Evolutionary conservation across 164 flowering plant species (phyloP), one percentile per base, ranked within the genome.

Genomic region (Akebia trifoliata): DNA sequence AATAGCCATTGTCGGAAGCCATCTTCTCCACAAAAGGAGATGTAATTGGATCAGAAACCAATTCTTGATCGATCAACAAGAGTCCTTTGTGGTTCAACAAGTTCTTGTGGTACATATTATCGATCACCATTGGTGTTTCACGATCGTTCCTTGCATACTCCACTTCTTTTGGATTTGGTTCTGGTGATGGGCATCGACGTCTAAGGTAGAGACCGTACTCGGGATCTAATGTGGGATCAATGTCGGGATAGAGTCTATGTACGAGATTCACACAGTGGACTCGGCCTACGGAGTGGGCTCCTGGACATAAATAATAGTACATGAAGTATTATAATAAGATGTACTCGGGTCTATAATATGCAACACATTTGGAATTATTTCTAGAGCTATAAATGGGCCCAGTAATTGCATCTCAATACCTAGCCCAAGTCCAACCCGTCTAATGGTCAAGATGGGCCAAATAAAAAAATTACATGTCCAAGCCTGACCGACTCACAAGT

Each of bases 251-350:
- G 35, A 92, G 87, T 26, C 98, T 71, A 4, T 74, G 44, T 0
- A 84, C 93, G 0, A 92, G 59, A 58, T 87, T 87, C 32, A 60
- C 45, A 52, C 98, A 92, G 60, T 89, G 98, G 11, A 80, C 83
- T 62, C 95, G 63, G 5, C 98, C 98, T 0, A 92, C 91, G 0
- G 98, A 87, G 56, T 92, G 98, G 52, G 90, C 95, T 18, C 98
- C 96, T 92, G 63, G 10, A 69, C 17, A 21, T 15, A 17, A 8
- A 35, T 45, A 36, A 7, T 3, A 9, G 9, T 35, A 26, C 1
- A 48, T 48, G 6, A 4, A 40, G 5, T 4, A 12, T 14, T 4
- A 40, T 40, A 4, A 4, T 6, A 12, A 12, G 11, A 7, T 40
- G 7, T 40, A 40, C 45, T 40, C 7, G n/a, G n/a, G n/a, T n/a